Base-by-base conservation (phyloP, 2,329 filamentous ascomycete genomes). In the Cercospora brassicicola region DNA sequence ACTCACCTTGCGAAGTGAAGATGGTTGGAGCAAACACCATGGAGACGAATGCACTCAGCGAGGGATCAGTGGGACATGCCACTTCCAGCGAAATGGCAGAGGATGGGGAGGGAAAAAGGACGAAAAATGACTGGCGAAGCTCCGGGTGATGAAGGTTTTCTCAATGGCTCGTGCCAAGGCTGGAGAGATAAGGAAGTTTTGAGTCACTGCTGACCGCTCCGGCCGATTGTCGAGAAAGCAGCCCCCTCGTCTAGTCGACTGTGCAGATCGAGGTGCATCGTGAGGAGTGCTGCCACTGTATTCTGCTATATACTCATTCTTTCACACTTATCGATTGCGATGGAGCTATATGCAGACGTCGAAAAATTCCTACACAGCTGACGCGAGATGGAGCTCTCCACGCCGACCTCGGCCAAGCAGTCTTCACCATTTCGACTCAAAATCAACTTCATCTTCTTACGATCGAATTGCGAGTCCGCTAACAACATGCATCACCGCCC, bases 1-100 rank as follows among this genome's bases (percentile, higher is more conserved):
- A 59, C 59, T 56, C 42, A 84, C 83, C 83, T 78, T 85, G 83
- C 77, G 83, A 84, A 79, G 83, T 85, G 77, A 83, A 84, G 78
- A 80, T 78, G 74, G 82, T 83, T 72, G 80, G 81, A 78, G 80
- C 80, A 82, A 81, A 82, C 82, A 82, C 81, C 83, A 84, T 75
- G 68, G 69, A 69, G 69, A 65, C 68, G 63, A 59, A 31, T 45
- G n/a, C 39, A 42, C 31, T 53, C 64, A 65, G 42, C 20, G 10
- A 10, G 15, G 42, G 18, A 2, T 59, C 55, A 33, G 55, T 59
- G 31, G 28, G 55, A 36, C 55, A 64, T 45, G 62, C 62, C 62
- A 64, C 62, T 64, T 42, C 42, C 30, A 59, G 55, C n/a, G 61
- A 30, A 57, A 64, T 64, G 61, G 61, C 61, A 20, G 61, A 55